Evolutionary conservation across 2,329 filamentous ascomycete species (phyloP), one percentile per base, ranked within the genome.

Genomic region (Cryphonectria radicalis): DNA sequence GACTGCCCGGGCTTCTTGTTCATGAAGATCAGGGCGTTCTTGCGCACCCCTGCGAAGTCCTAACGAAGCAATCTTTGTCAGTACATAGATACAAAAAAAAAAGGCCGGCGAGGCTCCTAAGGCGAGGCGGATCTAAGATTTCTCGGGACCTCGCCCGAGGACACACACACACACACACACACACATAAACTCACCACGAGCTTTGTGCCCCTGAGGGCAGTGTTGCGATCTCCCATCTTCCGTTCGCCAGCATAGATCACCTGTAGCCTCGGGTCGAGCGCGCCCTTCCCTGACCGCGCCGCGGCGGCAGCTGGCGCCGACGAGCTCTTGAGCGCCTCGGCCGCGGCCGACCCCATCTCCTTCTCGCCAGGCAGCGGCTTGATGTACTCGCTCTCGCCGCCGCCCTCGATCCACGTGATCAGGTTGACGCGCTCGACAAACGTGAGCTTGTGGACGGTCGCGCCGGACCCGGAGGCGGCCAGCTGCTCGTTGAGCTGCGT

Each of bases 161-260:
- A 43, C 59, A 17, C 46, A 60, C 53, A 37, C 25, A 57, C 35
- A 82, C 90, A 76, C 86, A 17, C 46, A 60, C 53, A 37, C 25
- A 57, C 35, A 82, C 90, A 76, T 86, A 57, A 35, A 82, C 90
- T 76, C 86, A 97, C 95, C 59, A 93, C 95, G 64, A 93, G 91
- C 81, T 97, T 98, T 78, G 94, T 91, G 1, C 96, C 96, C 72
- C 94, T 87, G 70, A 99, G 84, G 13, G 94, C 89, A 50, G 90
- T 94, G 82, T 99, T 99, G 76, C 95, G 90, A 81, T 99, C 95
- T 14, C 95, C 95, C 89, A 97, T 95, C 79, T 90, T 92, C 72
- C 96, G 88, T 86, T 99, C 96, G 19, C 93, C 92, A 76, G 92
- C 93, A 82, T 98, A 98, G 70, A 98, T 97, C 77, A 93, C 92